These are phyloP conservation scores for Zygoascus sp. DNA, from an alignment of 1,139 yeast species.

Conservation along the genomic window DNA sequence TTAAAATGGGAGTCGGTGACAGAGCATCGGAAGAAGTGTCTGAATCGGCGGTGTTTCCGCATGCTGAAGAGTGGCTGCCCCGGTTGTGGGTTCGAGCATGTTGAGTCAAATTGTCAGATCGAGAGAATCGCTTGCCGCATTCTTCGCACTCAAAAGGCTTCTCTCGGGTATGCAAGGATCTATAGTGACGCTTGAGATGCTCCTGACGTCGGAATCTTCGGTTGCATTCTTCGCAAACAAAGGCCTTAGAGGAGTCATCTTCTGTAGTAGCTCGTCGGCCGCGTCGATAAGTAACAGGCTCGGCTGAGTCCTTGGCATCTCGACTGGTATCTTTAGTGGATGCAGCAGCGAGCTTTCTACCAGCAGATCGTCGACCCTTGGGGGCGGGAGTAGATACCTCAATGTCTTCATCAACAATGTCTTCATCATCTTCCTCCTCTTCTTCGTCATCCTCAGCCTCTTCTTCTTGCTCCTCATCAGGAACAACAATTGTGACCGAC, in stretches of 20 bases:
- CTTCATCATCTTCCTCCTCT: not conserved
- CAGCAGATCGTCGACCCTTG: not conserved
- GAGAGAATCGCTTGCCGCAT: slow-evolving; percentile 68
- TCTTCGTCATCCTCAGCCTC: slow-evolving; percentile 7
- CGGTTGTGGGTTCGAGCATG: slow-evolving; percentile 59
- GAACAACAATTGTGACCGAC: not conserved
- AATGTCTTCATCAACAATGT: slow-evolving; percentile 2
- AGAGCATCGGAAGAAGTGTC: slow-evolving; percentile 7
- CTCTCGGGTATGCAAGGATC: slow-evolving; percentile 64
- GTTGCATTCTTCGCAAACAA: slow-evolving; percentile 34
- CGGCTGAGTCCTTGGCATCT: not conserved
- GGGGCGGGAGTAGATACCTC: not conserved
- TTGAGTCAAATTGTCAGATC: slow-evolving; percentile 72
- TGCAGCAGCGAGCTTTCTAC: slow-evolving; percentile 1
- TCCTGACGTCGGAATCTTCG: slow-evolving; percentile 65
- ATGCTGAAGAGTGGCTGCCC: slow-evolving; percentile 6
- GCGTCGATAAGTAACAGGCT: slow-evolving; percentile 19
- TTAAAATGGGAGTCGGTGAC: slow-evolving; percentile 13
- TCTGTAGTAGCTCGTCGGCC: slow-evolving; percentile 28
- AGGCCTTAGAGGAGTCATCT: slow-evolving; percentile 28
- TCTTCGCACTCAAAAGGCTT: slow-evolving; percentile 70
- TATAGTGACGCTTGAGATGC: slow-evolving; percentile 70
- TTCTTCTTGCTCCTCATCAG: slow-evolving; percentile 7
- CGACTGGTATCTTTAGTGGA: not conserved
- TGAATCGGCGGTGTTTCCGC: slow-evolving; percentile 6